phyloP scores from a whole-genome alignment of 1,284 basidiomycete species.

The Puccinia brachypodii region DNA sequence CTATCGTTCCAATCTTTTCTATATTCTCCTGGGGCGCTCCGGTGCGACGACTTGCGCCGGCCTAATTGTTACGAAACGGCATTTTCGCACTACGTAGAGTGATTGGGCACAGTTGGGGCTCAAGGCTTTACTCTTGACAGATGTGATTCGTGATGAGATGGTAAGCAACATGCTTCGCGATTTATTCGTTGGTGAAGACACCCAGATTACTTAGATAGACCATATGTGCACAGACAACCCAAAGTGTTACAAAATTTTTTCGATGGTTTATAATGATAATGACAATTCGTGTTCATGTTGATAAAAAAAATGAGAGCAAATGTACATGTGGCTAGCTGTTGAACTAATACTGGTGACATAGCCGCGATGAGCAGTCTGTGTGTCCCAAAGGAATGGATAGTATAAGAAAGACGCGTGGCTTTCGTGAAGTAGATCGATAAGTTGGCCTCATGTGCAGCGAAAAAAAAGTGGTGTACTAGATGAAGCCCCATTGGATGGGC shows the following conservation, averaged over 20 bases:
- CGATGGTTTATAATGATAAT: not conserved
- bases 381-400: conserved; percentile 4
- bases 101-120: too few species aligned
- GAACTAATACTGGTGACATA: conserved; percentile 17
- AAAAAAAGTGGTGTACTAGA: not conserved
- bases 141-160: too few species aligned
- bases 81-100: too few species aligned
- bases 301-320: not conserved
- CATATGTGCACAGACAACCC: conserved; percentile 1
- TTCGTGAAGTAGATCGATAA: not conserved
- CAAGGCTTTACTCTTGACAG: too few species aligned
- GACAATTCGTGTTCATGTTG: not conserved
- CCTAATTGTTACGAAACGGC: too few species aligned
- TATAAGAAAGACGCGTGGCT: not conserved
- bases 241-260: conserved; percentile 11
- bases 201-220: not conserved
- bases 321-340: not conserved
- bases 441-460: not conserved
- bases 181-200: not conserved
- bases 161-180: too few species aligned
- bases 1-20: too few species aligned
- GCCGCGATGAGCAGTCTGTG: not conserved
- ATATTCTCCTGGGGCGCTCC: too few species aligned
- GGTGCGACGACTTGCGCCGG: too few species aligned
- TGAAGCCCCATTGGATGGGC: conserved; percentile 47